These are phyloP conservation scores for Emericellopsis cladophorae DNA, from an alignment of 2,329 filamentous ascomycete species.

Conservation along the genomic window DNA sequence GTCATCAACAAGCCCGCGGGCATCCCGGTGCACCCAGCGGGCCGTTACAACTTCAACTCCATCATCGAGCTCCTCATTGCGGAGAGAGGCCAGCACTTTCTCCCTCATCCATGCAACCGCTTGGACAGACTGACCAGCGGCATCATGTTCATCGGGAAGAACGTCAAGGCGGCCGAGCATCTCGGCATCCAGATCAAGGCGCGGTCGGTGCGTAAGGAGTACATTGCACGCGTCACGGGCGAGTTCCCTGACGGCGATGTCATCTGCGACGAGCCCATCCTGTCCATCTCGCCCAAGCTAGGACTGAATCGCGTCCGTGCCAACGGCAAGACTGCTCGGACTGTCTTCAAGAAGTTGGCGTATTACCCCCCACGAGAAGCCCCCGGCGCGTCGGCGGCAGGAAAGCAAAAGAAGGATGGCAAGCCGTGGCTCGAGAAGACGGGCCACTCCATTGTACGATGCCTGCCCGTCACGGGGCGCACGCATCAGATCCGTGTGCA, in stretches of 20 bases:
- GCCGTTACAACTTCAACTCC: slow-evolving; percentile 91
- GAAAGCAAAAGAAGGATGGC: slow-evolving; percentile 7
- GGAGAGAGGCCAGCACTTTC: slow-evolving; percentile 45
- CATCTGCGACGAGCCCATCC: slow-evolving; percentile 84
- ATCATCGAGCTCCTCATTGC: slow-evolving; percentile 86
- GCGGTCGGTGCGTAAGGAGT: slow-evolving; percentile 86
- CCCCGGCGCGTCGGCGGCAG: slow-evolving; percentile 10
- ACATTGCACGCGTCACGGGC: slow-evolving; percentile 81
- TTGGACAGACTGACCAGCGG: slow-evolving; percentile 88
- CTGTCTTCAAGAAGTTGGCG: slow-evolving; percentile 83
- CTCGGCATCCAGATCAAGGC: slow-evolving; percentile 65
- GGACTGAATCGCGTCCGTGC: slow-evolving; percentile 90
- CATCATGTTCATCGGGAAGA: slow-evolving; percentile 96
- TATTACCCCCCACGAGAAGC: slow-evolving; percentile 53
- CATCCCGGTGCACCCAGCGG: slow-evolving; percentile 88
- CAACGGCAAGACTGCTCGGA: slow-evolving; percentile 79
- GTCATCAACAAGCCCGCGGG: slow-evolving; percentile 96
- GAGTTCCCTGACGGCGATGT: slow-evolving; percentile 86
- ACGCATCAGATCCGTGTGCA: slow-evolving; percentile 95
- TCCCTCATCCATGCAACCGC: slow-evolving; percentile 70
- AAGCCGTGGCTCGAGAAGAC: slow-evolving; percentile 40
- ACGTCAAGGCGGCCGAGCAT: slow-evolving; percentile 62
- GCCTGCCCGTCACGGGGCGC: slow-evolving; percentile 81
- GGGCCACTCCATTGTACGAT: slow-evolving; percentile 91
- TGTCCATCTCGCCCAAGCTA: slow-evolving; percentile 88